Evolutionary conservation across 2,329 filamentous ascomycete genomes (phyloP).

Genomic region (Aureobasidium pullulans): DNA sequence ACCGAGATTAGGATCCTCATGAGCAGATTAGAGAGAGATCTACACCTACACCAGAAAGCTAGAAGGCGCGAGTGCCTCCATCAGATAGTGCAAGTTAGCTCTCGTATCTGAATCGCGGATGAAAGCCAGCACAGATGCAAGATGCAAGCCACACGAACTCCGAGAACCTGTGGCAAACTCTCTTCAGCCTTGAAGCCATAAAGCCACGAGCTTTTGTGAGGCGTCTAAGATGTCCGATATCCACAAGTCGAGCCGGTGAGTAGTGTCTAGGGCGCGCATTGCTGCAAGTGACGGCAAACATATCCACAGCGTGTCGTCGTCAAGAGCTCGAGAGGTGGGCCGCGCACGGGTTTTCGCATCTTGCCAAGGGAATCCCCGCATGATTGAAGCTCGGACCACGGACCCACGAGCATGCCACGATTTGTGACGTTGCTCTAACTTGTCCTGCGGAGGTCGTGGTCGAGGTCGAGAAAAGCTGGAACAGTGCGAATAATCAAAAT

Average conservation of each 20-base stretch:
- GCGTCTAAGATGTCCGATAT: not conserved
- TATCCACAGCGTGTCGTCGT: not conserved
- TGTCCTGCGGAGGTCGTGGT: not conserved
- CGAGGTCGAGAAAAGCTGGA: not conserved
- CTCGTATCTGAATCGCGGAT: not conserved
- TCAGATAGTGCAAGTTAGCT: not conserved
- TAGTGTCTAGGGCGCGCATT: not conserved
- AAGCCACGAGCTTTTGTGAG: not conserved
- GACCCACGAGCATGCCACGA: not conserved
- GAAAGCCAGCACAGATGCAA: not conserved
- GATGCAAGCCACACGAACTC: not conserved
- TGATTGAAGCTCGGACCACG: not conserved
- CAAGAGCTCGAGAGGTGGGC: no score
- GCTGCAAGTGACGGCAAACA: not conserved
- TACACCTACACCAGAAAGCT: not conserved
- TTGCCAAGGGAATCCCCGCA: not conserved
- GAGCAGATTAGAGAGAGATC: not conserved
- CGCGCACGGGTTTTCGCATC: not conserved
- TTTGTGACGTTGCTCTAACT: not conserved
- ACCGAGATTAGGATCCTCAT: not conserved
- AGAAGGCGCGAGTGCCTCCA: not conserved
- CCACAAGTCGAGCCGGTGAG: not conserved
- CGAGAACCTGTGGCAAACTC: not conserved
- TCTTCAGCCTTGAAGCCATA: not conserved
- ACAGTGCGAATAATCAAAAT: not conserved